Evolutionary conservation across 352 stramenopile genomes (phyloP).

Genomic region (Peronosclerospora sorghi): DNA sequence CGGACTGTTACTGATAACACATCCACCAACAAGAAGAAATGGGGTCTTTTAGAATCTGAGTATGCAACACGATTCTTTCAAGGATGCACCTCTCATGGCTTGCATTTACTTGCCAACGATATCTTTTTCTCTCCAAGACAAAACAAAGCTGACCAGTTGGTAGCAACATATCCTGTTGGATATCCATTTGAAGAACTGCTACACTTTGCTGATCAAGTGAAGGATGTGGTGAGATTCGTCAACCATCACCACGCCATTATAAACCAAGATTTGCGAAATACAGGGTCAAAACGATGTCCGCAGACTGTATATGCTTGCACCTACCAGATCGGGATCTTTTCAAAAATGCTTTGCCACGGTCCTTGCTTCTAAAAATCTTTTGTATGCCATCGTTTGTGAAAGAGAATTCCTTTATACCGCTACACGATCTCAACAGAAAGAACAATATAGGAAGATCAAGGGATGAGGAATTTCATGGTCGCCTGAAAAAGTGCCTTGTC

Average conservation of each 20-base stretch:
- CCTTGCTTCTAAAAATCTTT: not conserved
- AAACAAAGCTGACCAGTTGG: not conserved
- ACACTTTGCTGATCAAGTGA: not conserved
- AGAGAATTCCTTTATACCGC: not conserved
- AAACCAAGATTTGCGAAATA: no score
- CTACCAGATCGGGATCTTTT: no score
- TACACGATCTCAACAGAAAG: not conserved
- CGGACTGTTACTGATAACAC: no score
- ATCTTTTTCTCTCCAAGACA: not conserved
- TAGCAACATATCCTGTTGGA: not conserved
- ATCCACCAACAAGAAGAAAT: not conserved
- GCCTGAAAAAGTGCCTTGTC: not conserved
- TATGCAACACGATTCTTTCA: no score
- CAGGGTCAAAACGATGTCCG: no score
- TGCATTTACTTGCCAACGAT: not conserved
- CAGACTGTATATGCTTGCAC: no score
- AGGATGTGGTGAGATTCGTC: not conserved
- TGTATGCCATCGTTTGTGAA: not conserved
- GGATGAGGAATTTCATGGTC: not conserved
- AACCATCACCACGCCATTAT: no score
- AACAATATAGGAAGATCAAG: not conserved
- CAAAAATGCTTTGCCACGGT: no score
- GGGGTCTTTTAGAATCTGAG: not conserved
- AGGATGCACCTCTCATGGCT: no score
- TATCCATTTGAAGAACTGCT: not conserved